Percentiles rank a stretch among this genome's conserved stretches.
Evolutionary conservation across 805 yeast genomes (phyloP).

Genomic region (Kodamaea kakaduensis): DNA sequence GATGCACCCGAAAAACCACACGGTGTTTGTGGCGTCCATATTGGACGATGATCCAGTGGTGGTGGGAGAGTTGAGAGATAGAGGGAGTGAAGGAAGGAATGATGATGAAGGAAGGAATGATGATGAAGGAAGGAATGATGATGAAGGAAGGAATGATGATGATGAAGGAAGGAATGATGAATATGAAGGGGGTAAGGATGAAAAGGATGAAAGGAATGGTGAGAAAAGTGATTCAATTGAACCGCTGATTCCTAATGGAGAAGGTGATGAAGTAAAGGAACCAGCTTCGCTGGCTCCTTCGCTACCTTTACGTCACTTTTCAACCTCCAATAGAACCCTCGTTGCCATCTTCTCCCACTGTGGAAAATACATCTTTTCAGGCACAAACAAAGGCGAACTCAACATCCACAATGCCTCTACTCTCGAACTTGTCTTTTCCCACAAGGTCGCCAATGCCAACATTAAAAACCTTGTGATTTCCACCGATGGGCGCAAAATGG

Average conservation of each 20-base stretch:
- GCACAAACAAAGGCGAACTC: conserved; percentile 78
- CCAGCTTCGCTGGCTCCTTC: not conserved
- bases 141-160: not conserved
- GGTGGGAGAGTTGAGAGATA: conserved; percentile 32
- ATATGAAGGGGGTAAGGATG: not conserved
- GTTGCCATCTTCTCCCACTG: conserved; percentile 48
- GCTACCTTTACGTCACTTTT: too few species aligned
- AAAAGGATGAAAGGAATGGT: not conserved
- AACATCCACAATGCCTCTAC: conserved; percentile 40
- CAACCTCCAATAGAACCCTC: conserved; percentile 44
- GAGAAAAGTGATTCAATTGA: too few species aligned
- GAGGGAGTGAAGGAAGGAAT: not conserved
- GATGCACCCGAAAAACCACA: conserved; percentile 47
- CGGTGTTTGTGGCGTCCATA: conserved; percentile 57
- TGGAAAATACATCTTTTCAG: conserved; percentile 60
- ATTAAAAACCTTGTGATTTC: conserved; percentile 66
- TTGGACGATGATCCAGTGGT: conserved; percentile 58
- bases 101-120: not conserved
- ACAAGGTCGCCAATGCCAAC: conserved; percentile 62
- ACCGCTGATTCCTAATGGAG: too few species aligned
- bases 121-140: not conserved
- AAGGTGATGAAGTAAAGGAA: conserved; percentile 9
- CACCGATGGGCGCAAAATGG: conserved; percentile 56
- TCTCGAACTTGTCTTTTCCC: conserved; percentile 39
- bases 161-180: not conserved